A percentile compares a stretch with the other conserved stretches of the same genome.
These are phyloP conservation scores for Mortierella sp. DNA, from an alignment of 371 early-diverging fungal genomes.

Conservation along the genomic window DNA sequence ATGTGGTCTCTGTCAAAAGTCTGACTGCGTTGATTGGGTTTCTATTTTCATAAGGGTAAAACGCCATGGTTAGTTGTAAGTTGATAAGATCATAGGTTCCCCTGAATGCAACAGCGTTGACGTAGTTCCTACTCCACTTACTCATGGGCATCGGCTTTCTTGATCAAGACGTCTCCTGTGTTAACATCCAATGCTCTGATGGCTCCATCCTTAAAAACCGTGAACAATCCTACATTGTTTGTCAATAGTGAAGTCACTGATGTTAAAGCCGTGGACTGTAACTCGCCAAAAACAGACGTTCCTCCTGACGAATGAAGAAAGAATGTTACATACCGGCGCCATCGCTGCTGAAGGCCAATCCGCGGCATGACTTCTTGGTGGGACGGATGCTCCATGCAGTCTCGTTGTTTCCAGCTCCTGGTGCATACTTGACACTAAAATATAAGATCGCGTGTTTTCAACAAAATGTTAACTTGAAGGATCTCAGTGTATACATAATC, in stretches of 20 bases:
- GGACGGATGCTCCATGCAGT: conserved; percentile 71
- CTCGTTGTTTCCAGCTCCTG: conserved; percentile 67
- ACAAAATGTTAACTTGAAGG: background rate
- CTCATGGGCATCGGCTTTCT: conserved; percentile 83
- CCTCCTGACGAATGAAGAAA: background rate
- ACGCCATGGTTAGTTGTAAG: background rate
- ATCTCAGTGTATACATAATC: background rate
- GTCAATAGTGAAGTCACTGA: background rate
- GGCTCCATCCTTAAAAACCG: conserved; percentile 86
- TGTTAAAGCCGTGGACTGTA: background rate
- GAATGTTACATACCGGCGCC: conserved; percentile 68
- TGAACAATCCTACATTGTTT: conserved; percentile 71
- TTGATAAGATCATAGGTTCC: background rate
- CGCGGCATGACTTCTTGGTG: conserved; percentile 89
- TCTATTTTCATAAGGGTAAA: conserved; percentile 48
- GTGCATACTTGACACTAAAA: conserved; percentile 61
- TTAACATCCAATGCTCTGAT: conserved; percentile 80
- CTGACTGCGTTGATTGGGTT: conserved; percentile 81
- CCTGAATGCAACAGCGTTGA: background rate
- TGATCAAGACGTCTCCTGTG: conserved; percentile 73
- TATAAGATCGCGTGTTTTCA: conserved; percentile 7
- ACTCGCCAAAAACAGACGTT: too few relatives aligned
- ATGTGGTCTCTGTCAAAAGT: conserved; percentile 73
- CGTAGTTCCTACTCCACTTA: conserved; percentile 51
- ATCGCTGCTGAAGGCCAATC: conserved; percentile 81